A percentile compares a stretch with the other conserved stretches of the same genome.
Conservation (phyloP, 345 rosid genomes). For the Eutrema heterophyllum region DNA sequence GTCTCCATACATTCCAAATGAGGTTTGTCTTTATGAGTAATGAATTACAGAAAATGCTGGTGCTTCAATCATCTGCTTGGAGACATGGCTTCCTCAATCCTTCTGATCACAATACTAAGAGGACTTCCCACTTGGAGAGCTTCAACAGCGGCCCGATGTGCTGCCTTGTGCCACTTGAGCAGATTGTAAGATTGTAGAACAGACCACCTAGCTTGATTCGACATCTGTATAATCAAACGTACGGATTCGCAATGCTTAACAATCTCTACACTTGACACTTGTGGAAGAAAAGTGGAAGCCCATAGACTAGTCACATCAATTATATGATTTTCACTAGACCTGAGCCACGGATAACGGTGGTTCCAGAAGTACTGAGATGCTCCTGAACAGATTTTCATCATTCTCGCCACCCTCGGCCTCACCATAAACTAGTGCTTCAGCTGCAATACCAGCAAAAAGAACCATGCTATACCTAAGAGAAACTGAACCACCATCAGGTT, state of each 20-base stretch:
- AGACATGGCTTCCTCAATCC: constrained; percentile 77
- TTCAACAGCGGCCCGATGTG: constrained; percentile 73
- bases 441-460: constrained; percentile 95
- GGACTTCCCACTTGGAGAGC: constrained; percentile 79
- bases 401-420: constrained; percentile 98
- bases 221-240: constrained; percentile 51
- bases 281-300: neutral
- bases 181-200: constrained; percentile 84
- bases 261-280: neutral
- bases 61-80: constrained; percentile 27
- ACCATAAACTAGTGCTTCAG: constrained; percentile 87
- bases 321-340: constrained; percentile 16
- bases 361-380: constrained; percentile 72
- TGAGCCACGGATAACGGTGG: constrained; percentile 80
- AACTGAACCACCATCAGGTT: constrained; percentile 15
- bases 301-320: neutral
- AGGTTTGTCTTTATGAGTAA: neutral
- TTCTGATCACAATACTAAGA: constrained; percentile 67
- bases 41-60: neutral
- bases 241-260: neutral
- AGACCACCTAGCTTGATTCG: constrained; percentile 97
- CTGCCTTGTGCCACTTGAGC: constrained; percentile 77
- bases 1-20: neutral
- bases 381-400: constrained; percentile 88
- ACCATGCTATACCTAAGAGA: constrained; percentile 84